Conservation (phyloP, 2,329 filamentous ascomycete species). For the Simplicillium aogashimaense region DNA sequence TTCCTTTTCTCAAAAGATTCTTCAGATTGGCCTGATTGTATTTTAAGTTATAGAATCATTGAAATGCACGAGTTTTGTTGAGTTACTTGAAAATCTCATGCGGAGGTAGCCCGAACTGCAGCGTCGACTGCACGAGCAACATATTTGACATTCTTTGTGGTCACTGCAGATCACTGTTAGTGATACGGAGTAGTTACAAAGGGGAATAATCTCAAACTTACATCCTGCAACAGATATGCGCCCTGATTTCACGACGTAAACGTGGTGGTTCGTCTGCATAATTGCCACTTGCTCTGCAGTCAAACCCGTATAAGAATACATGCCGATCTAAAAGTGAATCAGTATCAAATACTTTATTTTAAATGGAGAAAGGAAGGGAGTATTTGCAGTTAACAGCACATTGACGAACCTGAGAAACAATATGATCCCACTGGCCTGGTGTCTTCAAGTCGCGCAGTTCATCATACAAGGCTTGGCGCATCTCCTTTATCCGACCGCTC, state of each 20-base stretch:
- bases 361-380: constrained; percentile 51
- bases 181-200: neutral
- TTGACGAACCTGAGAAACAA: neutral
- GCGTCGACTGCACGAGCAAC: neutral
- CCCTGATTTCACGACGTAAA: constrained; percentile 17
- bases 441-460: constrained; percentile 4
- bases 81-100: too few relatives aligned
- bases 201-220: constrained; percentile 9
- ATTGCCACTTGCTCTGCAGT: constrained; percentile 16
- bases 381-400: neutral
- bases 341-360: constrained; percentile 47
- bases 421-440: constrained; percentile 1
- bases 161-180: neutral
- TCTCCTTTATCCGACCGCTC: neutral
- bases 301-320: constrained; percentile 29
- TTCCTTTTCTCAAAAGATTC: too few relatives aligned
- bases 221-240: constrained; percentile 18
- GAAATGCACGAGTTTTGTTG: too few relatives aligned
- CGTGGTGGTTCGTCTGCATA: constrained; percentile 19
- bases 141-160: neutral
- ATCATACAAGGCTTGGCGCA: constrained; percentile 11
- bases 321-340: constrained; percentile 23
- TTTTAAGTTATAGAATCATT: too few relatives aligned
- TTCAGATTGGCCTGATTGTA: too few relatives aligned
- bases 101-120: neutral